Base-by-base conservation (phyloP, 495 filamentous ascomycete genomes). In the Cladorrhinum samala region DNA sequence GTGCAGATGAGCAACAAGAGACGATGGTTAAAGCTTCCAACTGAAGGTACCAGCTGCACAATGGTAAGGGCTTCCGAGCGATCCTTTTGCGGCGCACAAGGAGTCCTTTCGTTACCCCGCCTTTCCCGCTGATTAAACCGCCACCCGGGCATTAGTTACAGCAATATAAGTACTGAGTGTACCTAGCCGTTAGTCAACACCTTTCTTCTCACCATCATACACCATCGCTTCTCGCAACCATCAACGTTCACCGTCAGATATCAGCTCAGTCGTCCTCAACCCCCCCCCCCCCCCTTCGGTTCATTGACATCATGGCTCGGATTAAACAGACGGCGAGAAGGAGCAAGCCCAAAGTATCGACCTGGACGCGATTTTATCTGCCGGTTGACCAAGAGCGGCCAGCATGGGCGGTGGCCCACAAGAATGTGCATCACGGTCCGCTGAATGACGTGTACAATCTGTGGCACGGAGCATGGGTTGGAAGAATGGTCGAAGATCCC, bases 281-380 rank as follows among this genome's bases (percentile, higher is more conserved):
- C 5, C 5, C 7, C 4, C 18, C 5, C n/a, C n/a, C n/a, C n/a
- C n/a, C n/a, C n/a, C n/a, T n/a, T n/a, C n/a, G n/a, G 7, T 40
- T 4, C 37, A 0, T 40, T 40, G 0, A 40, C 37, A 40, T 9
- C 33, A 50, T 50, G 48, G 48, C 48, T 40, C 48, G 48, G 7
- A 50, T 21, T 1, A 41, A 50, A 37, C 1, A 21, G 17, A 49
- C 16, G 21, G 4, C 33, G 30, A 50, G 23, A 17, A 36, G 3
- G 37, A 18, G 16, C 36, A 40, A 13, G 6, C 18, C 7, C 7
- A 65, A 17, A n/a, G 1, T 40, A 17, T 13, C 25, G 20, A 63
- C 39, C 16, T 63, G 60, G 63, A 63, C 60, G 6, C 57, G 60
- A 36, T 66, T 66, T 41, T 33, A 59, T 40, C 45, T 66, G 27